Evolutionary conservation across 176 grass and related monocot species (phyloP).

Genomic region (Phyllostachys edulis): DNA sequence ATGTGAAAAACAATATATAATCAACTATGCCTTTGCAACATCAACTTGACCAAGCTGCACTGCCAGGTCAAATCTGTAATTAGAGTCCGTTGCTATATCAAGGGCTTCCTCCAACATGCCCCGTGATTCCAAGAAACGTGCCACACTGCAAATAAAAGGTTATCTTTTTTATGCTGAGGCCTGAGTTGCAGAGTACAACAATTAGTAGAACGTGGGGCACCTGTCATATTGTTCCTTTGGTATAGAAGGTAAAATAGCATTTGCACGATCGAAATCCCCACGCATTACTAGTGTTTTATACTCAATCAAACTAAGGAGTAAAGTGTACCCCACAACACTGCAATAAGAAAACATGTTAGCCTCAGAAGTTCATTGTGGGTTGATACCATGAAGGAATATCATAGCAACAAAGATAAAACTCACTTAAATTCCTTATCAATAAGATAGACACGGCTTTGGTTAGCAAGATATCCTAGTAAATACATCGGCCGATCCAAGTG

Average conservation of each 20-base stretch:
- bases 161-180: slow-evolving; percentile 18
- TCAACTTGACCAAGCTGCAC: slow-evolving; percentile 93
- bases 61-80: slow-evolving; percentile 96
- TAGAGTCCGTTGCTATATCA: slow-evolving; percentile 92
- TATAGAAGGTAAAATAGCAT: slow-evolving; percentile 80
- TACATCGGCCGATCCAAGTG: slow-evolving; percentile 98
- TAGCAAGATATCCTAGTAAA: slow-evolving; percentile 96
- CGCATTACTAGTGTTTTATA: slow-evolving; percentile 99
- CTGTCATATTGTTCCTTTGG: slow-evolving; percentile 97
- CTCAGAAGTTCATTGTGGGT: slow-evolving; percentile 24
- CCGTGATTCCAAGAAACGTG: slow-evolving; percentile 95
- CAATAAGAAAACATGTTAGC: slow-evolving; percentile 44
- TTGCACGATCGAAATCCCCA: slow-evolving; percentile 81
- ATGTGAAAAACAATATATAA: slow-evolving; percentile 21
- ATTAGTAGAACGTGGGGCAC: slow-evolving; percentile 42
- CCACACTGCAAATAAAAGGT: slow-evolving; percentile 62
- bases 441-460: slow-evolving; percentile 97
- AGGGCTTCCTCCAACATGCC: slow-evolving; percentile 97
- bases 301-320: slow-evolving; percentile 95
- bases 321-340: slow-evolving; percentile 97
- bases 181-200: not conserved
- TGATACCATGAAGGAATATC: not conserved
- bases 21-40: slow-evolving; percentile 70
- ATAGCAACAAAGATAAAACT: slow-evolving; percentile 39
- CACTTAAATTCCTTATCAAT: slow-evolving; percentile 99